Evolutionary conservation across 768 basidiomycete species (phyloP), one percentile per base, ranked within the genome.

Genomic region (Boletus rufocinnamomeus): DNA sequence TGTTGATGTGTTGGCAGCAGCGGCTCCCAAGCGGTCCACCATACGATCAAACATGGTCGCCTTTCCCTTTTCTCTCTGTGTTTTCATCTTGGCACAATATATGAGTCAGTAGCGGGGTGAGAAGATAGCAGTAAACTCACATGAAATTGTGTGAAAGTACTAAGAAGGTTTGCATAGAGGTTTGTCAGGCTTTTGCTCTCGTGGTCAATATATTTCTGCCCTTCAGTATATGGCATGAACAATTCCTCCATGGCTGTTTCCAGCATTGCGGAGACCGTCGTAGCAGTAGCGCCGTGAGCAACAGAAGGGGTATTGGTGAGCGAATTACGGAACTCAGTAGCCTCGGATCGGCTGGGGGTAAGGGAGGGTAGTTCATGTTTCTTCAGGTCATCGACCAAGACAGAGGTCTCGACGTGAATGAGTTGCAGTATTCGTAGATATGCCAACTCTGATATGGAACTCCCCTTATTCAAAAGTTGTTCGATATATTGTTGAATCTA

Each of bases 401-500:
- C 65, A 4, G 91, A 85, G 16, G 89, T 86, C 69, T 91, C 87
- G 19, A 86, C 72, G 61, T 98, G 95, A 6, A 91, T 86, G 32
- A 98, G 82, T 65, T 96, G 92, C 28, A 98, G 79, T 60, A 96
- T 82, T 28, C 97, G 93, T 21, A 98, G 82, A 69, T 94, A 95
- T 1, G 93, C 90, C 30, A 99, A 80, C 56, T 95, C 91, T 9
- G 95, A 96, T 37, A 93, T 83, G 3, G 82, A 80, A 2, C 82
- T 70, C 4, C 89, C 91, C 59, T 83, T 82, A 56, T 88, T 88
- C 50, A 98, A 79, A 6, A 99, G 82, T 52, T 87, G 84, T 69
- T 98, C 97, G 74, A 99, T 83, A 68, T 97, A 91, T 80, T 95
- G 93, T 80, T 98, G 95, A 61, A 99, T 95, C 96, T 98, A 68